Conservation (phyloP, 2,329 filamentous ascomycete genomes). For the Trichocomaceae sp. region DNA sequence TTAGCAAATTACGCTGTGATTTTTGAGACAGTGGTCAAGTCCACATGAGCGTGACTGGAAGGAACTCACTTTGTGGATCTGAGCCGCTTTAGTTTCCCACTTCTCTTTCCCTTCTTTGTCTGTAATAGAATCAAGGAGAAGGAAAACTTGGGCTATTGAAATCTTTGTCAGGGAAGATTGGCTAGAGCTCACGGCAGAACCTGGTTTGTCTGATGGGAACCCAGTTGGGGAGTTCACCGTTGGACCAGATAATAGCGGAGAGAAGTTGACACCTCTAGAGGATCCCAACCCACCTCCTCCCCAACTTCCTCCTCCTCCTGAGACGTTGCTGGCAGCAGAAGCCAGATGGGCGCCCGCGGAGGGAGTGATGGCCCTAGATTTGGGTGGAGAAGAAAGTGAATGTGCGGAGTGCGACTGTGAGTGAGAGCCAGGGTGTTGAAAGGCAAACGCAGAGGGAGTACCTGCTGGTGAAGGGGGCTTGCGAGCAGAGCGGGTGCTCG, state of each 20-base stretch:
- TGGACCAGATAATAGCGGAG: slow-evolving; percentile 53
- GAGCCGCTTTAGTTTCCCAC: slow-evolving; percentile 87
- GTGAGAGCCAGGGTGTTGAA: slow-evolving; percentile 49
- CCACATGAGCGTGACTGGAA: slow-evolving; percentile 1
- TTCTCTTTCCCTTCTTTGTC: slow-evolving; percentile 86
- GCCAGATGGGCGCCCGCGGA: slow-evolving; percentile 51
- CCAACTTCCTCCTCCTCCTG: slow-evolving; percentile 45
- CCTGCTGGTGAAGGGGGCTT: slow-evolving; percentile 49
- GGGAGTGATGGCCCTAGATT: slow-evolving; percentile 50
- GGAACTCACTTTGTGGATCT: slow-evolving; percentile 76
- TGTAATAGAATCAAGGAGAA: slow-evolving; percentile 88
- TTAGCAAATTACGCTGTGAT: not conserved
- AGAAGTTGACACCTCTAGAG: slow-evolving; percentile 53
- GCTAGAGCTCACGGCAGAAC: slow-evolving; percentile 39
- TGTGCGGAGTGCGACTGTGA: slow-evolving; percentile 45
- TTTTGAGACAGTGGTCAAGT: not conserved
- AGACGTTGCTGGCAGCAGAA: slow-evolving; percentile 49
- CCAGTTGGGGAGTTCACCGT: slow-evolving; percentile 49
- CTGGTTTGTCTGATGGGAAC: slow-evolving; percentile 44
- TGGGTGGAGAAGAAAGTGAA: slow-evolving; percentile 50
- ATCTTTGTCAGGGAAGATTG: slow-evolving; percentile 75
- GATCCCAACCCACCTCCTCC: slow-evolving; percentile 50
- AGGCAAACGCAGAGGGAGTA: slow-evolving; percentile 49
- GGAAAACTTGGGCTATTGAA: slow-evolving; percentile 88
- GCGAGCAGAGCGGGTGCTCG: slow-evolving; percentile 47